Evolutionary conservation across 768 basidiomycete species (phyloP).

Genomic region (Leccinellum rugosiceps): DNA sequence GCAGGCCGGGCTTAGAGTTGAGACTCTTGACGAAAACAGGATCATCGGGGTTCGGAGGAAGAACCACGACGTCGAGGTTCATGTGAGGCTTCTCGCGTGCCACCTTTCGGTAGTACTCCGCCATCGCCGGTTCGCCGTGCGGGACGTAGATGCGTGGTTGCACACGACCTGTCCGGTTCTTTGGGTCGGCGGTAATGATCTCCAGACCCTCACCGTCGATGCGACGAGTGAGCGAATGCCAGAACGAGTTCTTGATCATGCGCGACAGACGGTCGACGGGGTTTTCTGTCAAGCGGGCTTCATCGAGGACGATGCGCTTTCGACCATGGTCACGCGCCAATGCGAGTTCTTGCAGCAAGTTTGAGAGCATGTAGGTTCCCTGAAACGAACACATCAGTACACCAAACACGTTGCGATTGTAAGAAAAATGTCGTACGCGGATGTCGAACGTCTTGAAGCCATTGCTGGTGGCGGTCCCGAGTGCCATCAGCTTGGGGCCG

Average conservation of each 20-base stretch:
- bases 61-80: conserved; percentile 86
- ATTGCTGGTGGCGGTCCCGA: conserved; percentile 96
- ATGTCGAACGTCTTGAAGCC: conserved; percentile 98
- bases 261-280: conserved; percentile 94
- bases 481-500: conserved; percentile 92
- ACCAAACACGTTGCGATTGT: neutral
- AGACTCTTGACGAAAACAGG: conserved; percentile 86
- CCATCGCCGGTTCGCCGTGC: conserved; percentile 89
- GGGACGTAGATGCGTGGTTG: conserved; percentile 96
- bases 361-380: conserved; percentile 99
- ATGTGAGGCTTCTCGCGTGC: conserved; percentile 91
- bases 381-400: conserved; percentile 31
- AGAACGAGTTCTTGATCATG: conserved; percentile 98
- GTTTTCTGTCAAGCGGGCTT: conserved; percentile 95
- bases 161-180: conserved; percentile 88
- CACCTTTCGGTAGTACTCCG: conserved; percentile 90
- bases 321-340: conserved; percentile 92
- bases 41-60: conserved; percentile 86
- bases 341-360: conserved; percentile 97
- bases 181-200: conserved; percentile 96
- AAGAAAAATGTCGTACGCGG: conserved; percentile 48
- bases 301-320: conserved; percentile 97
- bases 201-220: conserved; percentile 98
- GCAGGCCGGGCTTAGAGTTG: conserved; percentile 90
- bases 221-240: conserved; percentile 94